Conservation (phyloP, 352 stramenopile species). For the Pythium monospermum region DNA sequence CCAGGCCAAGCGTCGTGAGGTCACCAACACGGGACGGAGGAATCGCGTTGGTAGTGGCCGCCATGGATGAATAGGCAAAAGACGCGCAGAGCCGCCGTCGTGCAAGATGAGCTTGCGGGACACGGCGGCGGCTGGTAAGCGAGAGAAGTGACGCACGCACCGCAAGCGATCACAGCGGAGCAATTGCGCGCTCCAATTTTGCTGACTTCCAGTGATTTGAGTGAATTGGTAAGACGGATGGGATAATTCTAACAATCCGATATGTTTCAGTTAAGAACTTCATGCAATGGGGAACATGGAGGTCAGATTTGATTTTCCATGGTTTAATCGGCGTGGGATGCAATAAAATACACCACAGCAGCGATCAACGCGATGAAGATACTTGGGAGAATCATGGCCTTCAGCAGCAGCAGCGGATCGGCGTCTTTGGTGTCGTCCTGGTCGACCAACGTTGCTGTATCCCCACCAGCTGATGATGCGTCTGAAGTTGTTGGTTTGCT, state of each 20-base stretch:
- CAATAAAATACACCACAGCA: slow-evolving; percentile 4
- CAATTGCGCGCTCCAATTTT: not conserved
- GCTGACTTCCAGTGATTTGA: slow-evolving; percentile 18
- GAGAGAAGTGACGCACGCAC: slow-evolving; percentile 8
- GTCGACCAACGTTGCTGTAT: not conserved
- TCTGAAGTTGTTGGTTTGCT: too few relatives aligned
- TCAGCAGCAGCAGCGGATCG: slow-evolving; percentile 23
- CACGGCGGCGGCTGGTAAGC: slow-evolving; percentile 4
- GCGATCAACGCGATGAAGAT: slow-evolving; percentile 40
- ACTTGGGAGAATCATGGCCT: slow-evolving; percentile 45
- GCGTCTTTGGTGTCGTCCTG: slow-evolving; percentile 5
- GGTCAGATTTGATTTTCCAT: too few relatives aligned
- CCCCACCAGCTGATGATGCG: not conserved
- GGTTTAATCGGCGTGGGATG: slow-evolving; percentile 1
- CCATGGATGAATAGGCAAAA: not conserved
- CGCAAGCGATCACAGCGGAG: not conserved
- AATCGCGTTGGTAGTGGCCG: not conserved
- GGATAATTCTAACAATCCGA: not conserved
- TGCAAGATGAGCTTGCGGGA: not conserved
- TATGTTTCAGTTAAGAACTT: too few relatives aligned
- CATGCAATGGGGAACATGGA: too few relatives aligned
- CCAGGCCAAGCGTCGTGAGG: slow-evolving; percentile 52
- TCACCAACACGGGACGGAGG: slow-evolving; percentile 26
- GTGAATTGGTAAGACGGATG: not conserved
- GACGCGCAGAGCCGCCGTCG: slow-evolving; percentile 9